Base-by-base conservation (phyloP, 345 rosid species). In the Citrus australasica region DNA sequence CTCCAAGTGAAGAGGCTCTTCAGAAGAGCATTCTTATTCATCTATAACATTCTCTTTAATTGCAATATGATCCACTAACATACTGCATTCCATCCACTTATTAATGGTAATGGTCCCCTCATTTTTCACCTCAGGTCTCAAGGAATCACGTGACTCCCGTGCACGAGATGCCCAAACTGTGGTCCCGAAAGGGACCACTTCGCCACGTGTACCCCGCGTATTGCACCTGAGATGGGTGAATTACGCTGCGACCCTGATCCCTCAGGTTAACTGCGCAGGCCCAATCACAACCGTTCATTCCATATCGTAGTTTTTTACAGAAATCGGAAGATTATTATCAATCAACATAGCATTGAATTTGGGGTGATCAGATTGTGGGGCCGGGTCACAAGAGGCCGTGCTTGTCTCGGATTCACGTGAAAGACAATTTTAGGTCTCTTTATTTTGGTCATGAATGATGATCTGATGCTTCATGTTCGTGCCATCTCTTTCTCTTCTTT, bases 401-500 rank as follows among this genome's bases (percentile, higher is more conserved):
- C 70, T 3, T 7, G 61, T 61, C 63, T 48, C 19, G 76, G 65
- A 40, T 53, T 78, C 81, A 71, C 70, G 80, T 78, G 80, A 33
- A 33, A 10, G 67, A 28, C 33, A 30, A 32, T 14, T 14, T 35
- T 30, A 9, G 37, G 35, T 8, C 62, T 32, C 6, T 40, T 27
- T 17, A 9, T 38, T 74, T 5, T 46, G 16, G 53, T 30, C 51
- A 30, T 55, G 33, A 53, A 22, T 55, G 24, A 35, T 76, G 24
- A 4, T n/a, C 65, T 37, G 72, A 51, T 63, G 35, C 56, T 32
- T 48, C 69, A 9, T 48, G 33, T 28, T 17, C 21, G 14, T 46
- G 17, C 51, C 51, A 46, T 24, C 32, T 46, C 35, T 78, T 78
- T 78, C 81, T 62, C 81, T 63, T 51, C 76, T 71, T 71, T 78